Percentiles rank a stretch among this genome's conserved stretches.
Evolutionary conservation across 768 basidiomycete genomes (phyloP).

Genomic region (Erythrobasidium yunnanense): DNA sequence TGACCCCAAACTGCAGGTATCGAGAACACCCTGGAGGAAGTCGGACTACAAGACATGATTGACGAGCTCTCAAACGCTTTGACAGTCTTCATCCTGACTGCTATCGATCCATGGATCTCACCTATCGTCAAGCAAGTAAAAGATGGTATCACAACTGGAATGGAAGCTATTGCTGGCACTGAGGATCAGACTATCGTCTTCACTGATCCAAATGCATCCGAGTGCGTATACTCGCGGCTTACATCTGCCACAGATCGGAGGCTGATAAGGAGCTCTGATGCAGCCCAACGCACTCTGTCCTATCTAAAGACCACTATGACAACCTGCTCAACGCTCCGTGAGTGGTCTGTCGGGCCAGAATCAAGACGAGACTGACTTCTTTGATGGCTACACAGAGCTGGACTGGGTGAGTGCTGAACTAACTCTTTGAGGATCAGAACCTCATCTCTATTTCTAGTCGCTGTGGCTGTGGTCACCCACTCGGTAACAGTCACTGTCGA

Average conservation of each 20-base stretch:
- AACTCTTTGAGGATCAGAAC: too few relatives aligned
- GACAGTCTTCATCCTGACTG: slow-evolving; percentile 62
- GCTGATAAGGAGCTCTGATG: slow-evolving; percentile 25
- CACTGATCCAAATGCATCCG: slow-evolving; percentile 61
- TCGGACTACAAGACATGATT: slow-evolving; percentile 60
- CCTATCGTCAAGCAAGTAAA: slow-evolving; percentile 65
- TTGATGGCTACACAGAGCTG: too few relatives aligned
- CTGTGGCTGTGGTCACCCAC: slow-evolving; percentile 15
- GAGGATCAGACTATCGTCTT: slow-evolving; percentile 48
- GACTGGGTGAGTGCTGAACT: slow-evolving; percentile 27
- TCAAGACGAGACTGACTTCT: too few relatives aligned
- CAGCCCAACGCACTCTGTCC: background rate
- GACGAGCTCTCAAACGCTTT: slow-evolving; percentile 70
- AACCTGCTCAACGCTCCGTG: slow-evolving; percentile 31
- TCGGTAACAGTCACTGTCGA: slow-evolving; percentile 8
- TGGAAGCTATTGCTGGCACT: slow-evolving; percentile 53
- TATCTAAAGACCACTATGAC: slow-evolving; percentile 26
- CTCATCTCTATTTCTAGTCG: background rate
- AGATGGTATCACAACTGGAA: slow-evolving; percentile 52
- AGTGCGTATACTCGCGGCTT: slow-evolving; percentile 39
- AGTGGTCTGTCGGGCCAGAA: too few relatives aligned
- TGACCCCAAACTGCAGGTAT: background rate
- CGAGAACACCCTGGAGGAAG: slow-evolving; percentile 50
- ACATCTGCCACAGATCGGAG: slow-evolving; percentile 5
- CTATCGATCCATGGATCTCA: slow-evolving; percentile 73